Evolutionary conservation across 306 rosid species (phyloP), one percentile per base, ranked within the genome.

Genomic region (Lotus japonicus): DNA sequence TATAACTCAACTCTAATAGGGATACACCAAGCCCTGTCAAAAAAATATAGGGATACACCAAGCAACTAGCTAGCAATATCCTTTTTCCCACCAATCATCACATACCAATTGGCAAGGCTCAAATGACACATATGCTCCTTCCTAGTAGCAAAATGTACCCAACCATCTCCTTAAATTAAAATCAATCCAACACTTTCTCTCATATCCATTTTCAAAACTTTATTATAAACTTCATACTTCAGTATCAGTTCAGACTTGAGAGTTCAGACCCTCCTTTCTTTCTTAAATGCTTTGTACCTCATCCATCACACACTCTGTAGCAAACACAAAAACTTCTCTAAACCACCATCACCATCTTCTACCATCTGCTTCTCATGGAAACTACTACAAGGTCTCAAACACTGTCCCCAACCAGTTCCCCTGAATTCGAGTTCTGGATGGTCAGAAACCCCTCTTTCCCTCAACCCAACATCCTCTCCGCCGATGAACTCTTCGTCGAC

Each of bases 371-470:
- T 31, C 36, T 31, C 36, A 31, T 31, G 36, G 36, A 31, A 7
- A 31, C 36, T 31, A 31, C 33, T 2, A 28, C 33, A 28, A n/a
- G n/a, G n/a, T n/a, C n/a, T n/a, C n/a, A n/a, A n/a, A 28, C 33
- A 28, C 33, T 28, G 2, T 28, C 33, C 33, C 33, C 33, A 28
- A 31, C 36, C 49, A 38, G 28, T 46, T 92, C 98, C n/a, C 96
- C 97, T 3, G 98, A 92, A 73, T 92, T 92, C 68, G 98, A 92
- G 80, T 89, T 92, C 81, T 92, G 98, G 91, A 88, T 83, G 89
- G 66, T 84, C 45, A 88, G 86, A 51, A 89, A 88, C 83, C 97
- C 96, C 0, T 84, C 94, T 39, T 82, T 68, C 35, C 94, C 95
- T 2, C 83, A 80, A 26, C 83, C 91, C 44, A 60, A 86, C 66